A percentile compares a stretch with the other conserved stretches of the same genome.
These are phyloP conservation scores for Adansonia grandidieri DNA, from an alignment of 441 rosid species.

Conservation along the genomic window DNA sequence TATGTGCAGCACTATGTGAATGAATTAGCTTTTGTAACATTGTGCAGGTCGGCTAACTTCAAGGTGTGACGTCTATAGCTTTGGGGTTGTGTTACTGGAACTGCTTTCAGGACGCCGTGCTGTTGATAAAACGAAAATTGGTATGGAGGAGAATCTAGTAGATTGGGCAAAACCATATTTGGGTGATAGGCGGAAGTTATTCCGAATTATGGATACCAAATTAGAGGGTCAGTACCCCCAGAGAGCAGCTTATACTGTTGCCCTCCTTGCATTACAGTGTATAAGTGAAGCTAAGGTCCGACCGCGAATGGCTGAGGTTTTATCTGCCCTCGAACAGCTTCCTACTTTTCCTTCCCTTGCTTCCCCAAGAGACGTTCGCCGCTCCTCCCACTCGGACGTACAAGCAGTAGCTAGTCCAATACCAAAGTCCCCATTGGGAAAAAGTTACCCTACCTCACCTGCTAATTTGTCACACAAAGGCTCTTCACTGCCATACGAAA, in stretches of 20 bases:
- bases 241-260: conserved; percentile 59
- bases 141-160: conserved; percentile 62
- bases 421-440: conserved; percentile 24
- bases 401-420: background rate
- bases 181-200: conserved; percentile 56
- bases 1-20: conserved; percentile 3
- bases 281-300: conserved; percentile 59
- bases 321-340: conserved; percentile 53
- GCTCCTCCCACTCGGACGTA: conserved; percentile 8
- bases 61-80: conserved; percentile 77
- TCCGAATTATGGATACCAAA: conserved; percentile 66
- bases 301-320: conserved; percentile 64
- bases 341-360: conserved; percentile 45
- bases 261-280: conserved; percentile 59
- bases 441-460: conserved; percentile 16
- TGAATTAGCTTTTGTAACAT: conserved; percentile 10
- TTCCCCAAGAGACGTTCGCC: conserved; percentile 33
- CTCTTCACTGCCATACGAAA: conserved; percentile 21
- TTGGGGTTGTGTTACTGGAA: conserved; percentile 79
- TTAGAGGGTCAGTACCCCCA: conserved; percentile 68
- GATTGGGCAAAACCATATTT: conserved; percentile 70
- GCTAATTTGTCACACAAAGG: conserved; percentile 16
- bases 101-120: conserved; percentile 66
- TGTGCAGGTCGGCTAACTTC: conserved; percentile 67
- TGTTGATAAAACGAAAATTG: conserved; percentile 50